Evolutionary conservation across 345 rosid genomes (phyloP).

Genomic region (Hibiscus mutabilis): DNA sequence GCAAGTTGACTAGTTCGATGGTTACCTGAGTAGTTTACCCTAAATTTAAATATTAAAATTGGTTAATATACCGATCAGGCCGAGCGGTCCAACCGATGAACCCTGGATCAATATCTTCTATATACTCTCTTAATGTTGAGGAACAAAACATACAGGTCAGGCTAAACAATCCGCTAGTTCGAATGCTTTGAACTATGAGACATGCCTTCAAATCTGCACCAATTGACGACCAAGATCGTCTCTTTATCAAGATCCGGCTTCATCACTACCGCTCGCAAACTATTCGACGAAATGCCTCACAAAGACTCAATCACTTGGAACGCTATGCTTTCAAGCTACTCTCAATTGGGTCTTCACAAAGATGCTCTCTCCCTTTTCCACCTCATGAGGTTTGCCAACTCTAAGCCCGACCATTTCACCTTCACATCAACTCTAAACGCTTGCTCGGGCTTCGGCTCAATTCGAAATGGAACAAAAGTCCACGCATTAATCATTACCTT

Average conservation of each 20-base stretch:
- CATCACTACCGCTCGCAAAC: slow-evolving; percentile 40
- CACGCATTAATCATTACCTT: slow-evolving; percentile 41
- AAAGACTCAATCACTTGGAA: slow-evolving; percentile 67
- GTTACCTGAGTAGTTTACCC: no score
- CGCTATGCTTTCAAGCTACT: slow-evolving; percentile 60
- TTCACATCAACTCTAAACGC: slow-evolving; percentile 55
- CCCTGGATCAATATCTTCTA: no score
- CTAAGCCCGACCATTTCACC: slow-evolving; percentile 51
- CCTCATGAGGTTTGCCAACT: slow-evolving; percentile 32
- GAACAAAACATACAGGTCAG: no score
- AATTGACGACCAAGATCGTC: slow-evolving; percentile 43
- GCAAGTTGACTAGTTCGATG: no score
- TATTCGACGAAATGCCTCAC: slow-evolving; percentile 63
- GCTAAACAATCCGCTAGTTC: not conserved
- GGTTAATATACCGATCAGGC: no score
- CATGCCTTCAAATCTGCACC: slow-evolving; percentile 29
- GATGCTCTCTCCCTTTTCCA: slow-evolving; percentile 44
- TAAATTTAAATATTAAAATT: no score
- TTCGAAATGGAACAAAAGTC: slow-evolving; percentile 35
- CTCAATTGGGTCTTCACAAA: slow-evolving; percentile 48
- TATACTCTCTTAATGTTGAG: no score
- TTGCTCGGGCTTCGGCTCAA: slow-evolving; percentile 38
- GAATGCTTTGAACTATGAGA: not conserved
- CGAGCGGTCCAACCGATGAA: no score
- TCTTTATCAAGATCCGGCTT: slow-evolving; percentile 36